Conservation (phyloP, 2,329 filamentous ascomycete species). For the Paraconiothyrium brasiliense region DNA sequence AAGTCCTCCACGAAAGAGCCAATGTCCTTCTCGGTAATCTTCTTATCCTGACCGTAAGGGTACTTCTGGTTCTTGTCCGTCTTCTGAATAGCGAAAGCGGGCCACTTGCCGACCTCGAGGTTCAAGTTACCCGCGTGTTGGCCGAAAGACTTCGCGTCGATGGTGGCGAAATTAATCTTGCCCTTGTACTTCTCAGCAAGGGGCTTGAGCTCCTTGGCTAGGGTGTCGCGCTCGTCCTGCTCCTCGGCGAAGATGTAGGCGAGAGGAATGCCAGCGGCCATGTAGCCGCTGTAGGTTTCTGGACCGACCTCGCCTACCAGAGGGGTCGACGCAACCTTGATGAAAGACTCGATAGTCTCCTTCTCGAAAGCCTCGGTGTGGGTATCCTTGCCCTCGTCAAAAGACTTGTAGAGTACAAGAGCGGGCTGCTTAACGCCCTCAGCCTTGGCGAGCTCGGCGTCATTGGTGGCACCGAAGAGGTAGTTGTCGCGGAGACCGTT, state of each 20-base stretch:
- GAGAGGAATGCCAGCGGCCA: conserved; percentile 88
- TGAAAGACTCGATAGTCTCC: conserved; percentile 82
- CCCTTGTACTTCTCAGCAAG: conserved; percentile 93
- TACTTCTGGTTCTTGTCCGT: conserved; percentile 96
- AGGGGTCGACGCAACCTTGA: conserved; percentile 85
- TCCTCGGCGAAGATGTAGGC: conserved; percentile 98
- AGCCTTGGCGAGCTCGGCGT: conserved; percentile 83
- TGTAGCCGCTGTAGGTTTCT: conserved; percentile 95
- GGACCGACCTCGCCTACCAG: conserved; percentile 95
- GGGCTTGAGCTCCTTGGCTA: conserved; percentile 80
- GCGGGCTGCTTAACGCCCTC: conserved; percentile 89
- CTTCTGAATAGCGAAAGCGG: conserved; percentile 97
- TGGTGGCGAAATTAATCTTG: conserved; percentile 96
- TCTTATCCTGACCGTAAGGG: conserved; percentile 86
- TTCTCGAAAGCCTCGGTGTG: conserved; percentile 84
- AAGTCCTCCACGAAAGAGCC: conserved; percentile 87
- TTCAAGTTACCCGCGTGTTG: conserved; percentile 97
- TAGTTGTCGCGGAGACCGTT: conserved; percentile 84
- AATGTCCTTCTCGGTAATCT: conserved; percentile 78
- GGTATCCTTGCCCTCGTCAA: conserved; percentile 92
- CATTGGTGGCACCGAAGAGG: conserved; percentile 89
- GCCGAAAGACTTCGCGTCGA: conserved; percentile 92
- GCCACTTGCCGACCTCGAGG: conserved; percentile 94
- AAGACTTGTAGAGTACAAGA: conserved; percentile 95
- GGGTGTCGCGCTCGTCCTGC: conserved; percentile 82